Evolutionary conservation across 164 flowering plant species (phyloP).

Genomic region (Umbellularia californica): DNA sequence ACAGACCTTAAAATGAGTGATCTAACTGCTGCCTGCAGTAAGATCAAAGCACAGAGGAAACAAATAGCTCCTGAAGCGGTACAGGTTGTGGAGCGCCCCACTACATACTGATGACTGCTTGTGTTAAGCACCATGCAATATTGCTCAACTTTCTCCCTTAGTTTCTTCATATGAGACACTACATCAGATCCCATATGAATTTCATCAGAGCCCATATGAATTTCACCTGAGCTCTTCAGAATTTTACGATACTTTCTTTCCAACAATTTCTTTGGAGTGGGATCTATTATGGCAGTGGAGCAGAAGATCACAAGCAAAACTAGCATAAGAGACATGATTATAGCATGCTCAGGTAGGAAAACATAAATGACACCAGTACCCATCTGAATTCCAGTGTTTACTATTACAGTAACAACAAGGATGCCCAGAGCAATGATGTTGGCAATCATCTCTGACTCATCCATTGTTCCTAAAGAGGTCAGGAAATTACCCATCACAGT

Average conservation of each 20-base stretch:
- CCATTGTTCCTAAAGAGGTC: constrained; percentile 59
- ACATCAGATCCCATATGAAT: constrained; percentile 26
- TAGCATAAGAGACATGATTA: constrained; percentile 36
- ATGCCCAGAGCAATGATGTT: constrained; percentile 52
- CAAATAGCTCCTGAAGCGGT: too few relatives aligned
- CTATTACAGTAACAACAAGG: constrained; percentile 46
- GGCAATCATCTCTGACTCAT: constrained; percentile 30
- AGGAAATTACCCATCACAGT: constrained; percentile 50
- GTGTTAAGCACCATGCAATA: constrained; percentile 20
- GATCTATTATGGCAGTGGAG: constrained; percentile 5
- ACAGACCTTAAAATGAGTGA: background rate
- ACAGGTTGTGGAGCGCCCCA: constrained; percentile 36
- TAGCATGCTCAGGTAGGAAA: constrained; percentile 39
- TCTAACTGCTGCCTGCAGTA: constrained; percentile 38
- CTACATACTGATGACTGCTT: constrained; percentile 47
- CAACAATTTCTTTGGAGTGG: constrained; percentile 31
- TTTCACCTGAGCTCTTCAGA: too few relatives aligned
- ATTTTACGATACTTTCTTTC: background rate
- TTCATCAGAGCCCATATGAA: too few relatives aligned
- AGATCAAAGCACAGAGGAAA: background rate
- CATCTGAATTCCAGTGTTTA: constrained; percentile 48
- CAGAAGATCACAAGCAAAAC: constrained; percentile 7
- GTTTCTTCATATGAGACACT: too few relatives aligned
- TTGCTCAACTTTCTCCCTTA: constrained; percentile 45
- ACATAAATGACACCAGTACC: constrained; percentile 48